These are phyloP conservation scores for Corylus heterophylla DNA, from an alignment of 306 rosid genomes.

Conservation along the genomic window DNA sequence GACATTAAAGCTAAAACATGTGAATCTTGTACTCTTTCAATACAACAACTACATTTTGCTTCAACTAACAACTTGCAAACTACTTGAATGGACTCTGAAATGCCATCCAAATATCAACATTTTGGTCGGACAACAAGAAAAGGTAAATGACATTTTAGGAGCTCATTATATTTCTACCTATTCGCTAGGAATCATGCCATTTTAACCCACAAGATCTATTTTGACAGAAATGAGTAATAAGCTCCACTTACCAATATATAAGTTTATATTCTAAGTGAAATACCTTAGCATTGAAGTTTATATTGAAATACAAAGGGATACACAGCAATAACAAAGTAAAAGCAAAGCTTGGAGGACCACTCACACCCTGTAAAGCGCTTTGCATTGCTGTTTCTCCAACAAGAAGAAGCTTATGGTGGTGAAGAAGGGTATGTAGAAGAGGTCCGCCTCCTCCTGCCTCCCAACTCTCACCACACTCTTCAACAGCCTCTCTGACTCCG, in stretches of 20 bases:
- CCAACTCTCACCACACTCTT: slow-evolving; percentile 73
- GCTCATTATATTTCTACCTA: no score
- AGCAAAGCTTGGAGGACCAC: slow-evolving; percentile 59
- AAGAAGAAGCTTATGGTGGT: slow-evolving; percentile 95
- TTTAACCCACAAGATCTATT: no score
- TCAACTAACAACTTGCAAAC: background rate
- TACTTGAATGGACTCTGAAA: background rate
- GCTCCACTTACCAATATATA: no score
- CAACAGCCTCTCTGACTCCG: slow-evolving; percentile 66
- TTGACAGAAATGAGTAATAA: no score
- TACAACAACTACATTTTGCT: background rate
- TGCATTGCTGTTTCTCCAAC: slow-evolving; percentile 91
- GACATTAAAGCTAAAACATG: background rate
- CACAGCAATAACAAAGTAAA: slow-evolving; percentile 4
- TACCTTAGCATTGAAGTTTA: background rate
- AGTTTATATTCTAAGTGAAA: background rate
- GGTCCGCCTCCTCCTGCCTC: slow-evolving; percentile 82
- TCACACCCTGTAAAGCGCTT: slow-evolving; percentile 99
- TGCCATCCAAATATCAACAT: background rate
- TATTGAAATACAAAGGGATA: background rate
- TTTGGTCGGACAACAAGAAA: background rate
- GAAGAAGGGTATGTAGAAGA: slow-evolving; percentile 92
- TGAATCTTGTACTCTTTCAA: background rate
- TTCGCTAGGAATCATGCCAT: no score
- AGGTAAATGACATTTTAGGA: no score